A percentile compares a stretch with the other conserved stretches of the same genome.
These are phyloP conservation scores for Yarrowia bubula DNA, from an alignment of 805 yeast species.

Conservation along the genomic window DNA sequence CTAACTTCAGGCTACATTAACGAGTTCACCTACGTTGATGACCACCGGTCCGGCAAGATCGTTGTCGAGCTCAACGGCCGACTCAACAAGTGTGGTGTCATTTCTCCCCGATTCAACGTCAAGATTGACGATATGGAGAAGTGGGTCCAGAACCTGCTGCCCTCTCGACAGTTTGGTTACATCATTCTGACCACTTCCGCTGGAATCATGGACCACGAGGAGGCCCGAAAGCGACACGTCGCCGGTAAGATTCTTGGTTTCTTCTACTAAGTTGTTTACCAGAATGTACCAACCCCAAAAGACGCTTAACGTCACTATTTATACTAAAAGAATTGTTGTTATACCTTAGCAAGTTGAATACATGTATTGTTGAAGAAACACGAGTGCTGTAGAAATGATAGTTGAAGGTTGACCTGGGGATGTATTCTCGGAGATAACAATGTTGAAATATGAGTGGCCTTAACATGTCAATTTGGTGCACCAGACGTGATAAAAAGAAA, in stretches of 20 bases:
- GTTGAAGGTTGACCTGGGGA: too few relatives aligned
- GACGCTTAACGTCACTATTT: conserved; percentile 22
- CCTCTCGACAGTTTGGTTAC: conserved; percentile 99
- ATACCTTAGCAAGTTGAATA: not conserved
- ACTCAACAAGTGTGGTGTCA: conserved; percentile 98
- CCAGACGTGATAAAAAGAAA: too few relatives aligned
- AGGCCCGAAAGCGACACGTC: conserved; percentile 99
- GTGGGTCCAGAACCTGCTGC: conserved; percentile 97
- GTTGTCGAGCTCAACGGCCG: conserved; percentile 97
- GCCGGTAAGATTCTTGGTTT: conserved; percentile 98
- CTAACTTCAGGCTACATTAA: conserved; percentile 64
- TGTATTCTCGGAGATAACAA: too few relatives aligned
- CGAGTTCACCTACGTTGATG: conserved; percentile 96
- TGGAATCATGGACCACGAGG: conserved; percentile 99
- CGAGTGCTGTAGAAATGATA: too few relatives aligned
- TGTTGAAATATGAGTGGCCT: too few relatives aligned
- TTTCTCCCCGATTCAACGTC: conserved; percentile 98
- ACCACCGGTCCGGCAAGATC: conserved; percentile 98
- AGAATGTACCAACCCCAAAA: not conserved
- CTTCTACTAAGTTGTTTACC: conserved; percentile 66
- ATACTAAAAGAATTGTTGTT: not conserved
- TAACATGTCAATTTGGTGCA: too few relatives aligned
- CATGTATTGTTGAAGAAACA: not conserved
- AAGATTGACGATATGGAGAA: conserved; percentile 93
- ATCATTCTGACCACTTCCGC: conserved; percentile 98